Evolutionary conservation across 2,329 filamentous ascomycete genomes (phyloP), one percentile per base, ranked within the genome.

Genomic region (Bipolaris zeicola): DNA sequence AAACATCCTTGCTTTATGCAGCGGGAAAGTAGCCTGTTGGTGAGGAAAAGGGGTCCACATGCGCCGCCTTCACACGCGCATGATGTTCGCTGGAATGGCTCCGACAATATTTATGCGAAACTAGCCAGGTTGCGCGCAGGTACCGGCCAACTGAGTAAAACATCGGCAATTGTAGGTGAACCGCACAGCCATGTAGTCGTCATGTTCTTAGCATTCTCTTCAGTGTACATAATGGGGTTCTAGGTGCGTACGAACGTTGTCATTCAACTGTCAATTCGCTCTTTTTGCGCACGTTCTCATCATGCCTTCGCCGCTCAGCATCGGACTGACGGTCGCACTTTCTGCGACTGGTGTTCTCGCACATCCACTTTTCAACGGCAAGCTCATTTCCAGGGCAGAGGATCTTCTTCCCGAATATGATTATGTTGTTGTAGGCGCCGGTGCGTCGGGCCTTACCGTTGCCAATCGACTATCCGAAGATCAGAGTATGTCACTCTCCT

Each of bases 391-490:
- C 2, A 55, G 52, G 44, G 46, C 65, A 10, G 55, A 61, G 8
- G 43, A 61, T 3, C 50, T 67, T 1, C 60, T 66, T 10, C 50
- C 49, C 2, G 58, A 58, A 38, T 68, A 68, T 38, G 68, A 72
- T 51, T 72, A 70, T 56, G 61, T 72, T 10, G 55, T 72, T 7
- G 62, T 71, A 33, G 69, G 69, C 31, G 69, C 58, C 16, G 68
- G 68, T 20, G 61, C 68, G 16, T 60, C 64, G 11, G 69, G 69
- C 26, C 58, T 72, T 16, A 69, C 67, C 1, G 68, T 72, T 33
- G 69, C 67, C 37, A 72, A 71, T 55, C 62, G 68, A 31, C 60
- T 72, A 22, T 66, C 67, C 14, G 68, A 71, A 42, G 45, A 68
- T 37, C 31, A 51, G 14, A 33, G 66, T 68, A 51, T 13, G 61